phyloP scores from a whole-genome alignment of 129 eudicot species.

The Rutidosis leptorrhynchoides region DNA sequence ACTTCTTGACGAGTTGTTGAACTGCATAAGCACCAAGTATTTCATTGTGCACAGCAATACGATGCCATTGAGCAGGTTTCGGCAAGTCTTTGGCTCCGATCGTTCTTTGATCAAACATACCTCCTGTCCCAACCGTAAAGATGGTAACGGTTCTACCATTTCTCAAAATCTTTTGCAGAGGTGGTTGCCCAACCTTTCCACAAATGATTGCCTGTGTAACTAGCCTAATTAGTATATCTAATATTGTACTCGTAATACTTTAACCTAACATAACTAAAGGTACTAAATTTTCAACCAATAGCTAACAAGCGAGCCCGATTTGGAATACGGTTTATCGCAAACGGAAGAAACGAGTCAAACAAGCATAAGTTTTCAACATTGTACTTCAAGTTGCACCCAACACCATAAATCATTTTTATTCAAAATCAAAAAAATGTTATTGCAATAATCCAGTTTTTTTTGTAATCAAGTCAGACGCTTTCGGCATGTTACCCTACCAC shows the following conservation, averaged over 20 bases:
- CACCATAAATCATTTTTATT: not conserved
- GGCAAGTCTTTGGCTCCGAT: slow-evolving; percentile 55
- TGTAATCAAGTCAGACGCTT: not conserved
- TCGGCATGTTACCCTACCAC: too few species aligned
- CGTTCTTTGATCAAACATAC: slow-evolving; percentile 90
- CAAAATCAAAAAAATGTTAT: not conserved
- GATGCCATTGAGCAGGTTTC: slow-evolving; percentile 96
- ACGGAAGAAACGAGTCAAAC: not conserved
- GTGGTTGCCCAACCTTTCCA: slow-evolving; percentile 91
- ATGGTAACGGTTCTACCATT: slow-evolving; percentile 82
- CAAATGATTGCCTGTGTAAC: slow-evolving; percentile 82
- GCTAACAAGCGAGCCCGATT: not conserved
- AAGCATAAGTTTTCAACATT: not conserved
- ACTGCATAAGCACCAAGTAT: slow-evolving; percentile 75
- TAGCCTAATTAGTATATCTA: not conserved
- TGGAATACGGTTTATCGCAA: not conserved
- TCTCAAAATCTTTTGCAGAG: slow-evolving; percentile 89
- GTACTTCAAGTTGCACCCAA: not conserved
- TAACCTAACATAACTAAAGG: not conserved
- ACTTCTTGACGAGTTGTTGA: slow-evolving; percentile 81
- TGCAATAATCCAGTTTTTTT: not conserved
- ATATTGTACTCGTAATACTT: not conserved
- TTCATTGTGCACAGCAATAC: slow-evolving; percentile 91
- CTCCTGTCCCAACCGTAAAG: slow-evolving; percentile 93
- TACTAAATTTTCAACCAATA: not conserved